These are phyloP conservation scores for Malassezia japonica DNA, from an alignment of 1,284 basidiomycete species.

Conservation along the genomic window DNA sequence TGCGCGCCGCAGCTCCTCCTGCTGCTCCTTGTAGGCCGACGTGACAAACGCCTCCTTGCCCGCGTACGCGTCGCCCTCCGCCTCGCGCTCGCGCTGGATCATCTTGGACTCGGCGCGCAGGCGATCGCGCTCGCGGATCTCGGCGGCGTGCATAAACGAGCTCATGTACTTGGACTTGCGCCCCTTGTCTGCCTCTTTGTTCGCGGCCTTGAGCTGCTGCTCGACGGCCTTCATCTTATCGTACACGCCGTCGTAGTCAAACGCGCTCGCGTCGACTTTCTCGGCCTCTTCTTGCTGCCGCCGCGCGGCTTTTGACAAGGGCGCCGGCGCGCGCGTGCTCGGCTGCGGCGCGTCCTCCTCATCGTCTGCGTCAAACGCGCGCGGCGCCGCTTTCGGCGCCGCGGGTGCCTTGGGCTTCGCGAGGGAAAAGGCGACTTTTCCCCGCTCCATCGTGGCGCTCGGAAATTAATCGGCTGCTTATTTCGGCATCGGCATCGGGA, in stretches of 20 bases:
- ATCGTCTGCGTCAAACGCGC: conserved; percentile 18
- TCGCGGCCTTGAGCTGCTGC: conserved; percentile 51
- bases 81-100: conserved; percentile 82
- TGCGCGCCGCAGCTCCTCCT: conserved; percentile 77
- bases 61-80: conserved; percentile 83
- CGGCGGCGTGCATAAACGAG: conserved; percentile 69
- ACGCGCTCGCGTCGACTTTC: conserved; percentile 71
- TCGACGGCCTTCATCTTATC: conserved; percentile 88
- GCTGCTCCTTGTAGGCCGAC: conserved; percentile 91
- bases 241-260: conserved; percentile 92
- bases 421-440: conserved; percentile 2
- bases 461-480: neutral
- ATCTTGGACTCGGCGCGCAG: conserved; percentile 94
- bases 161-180: conserved; percentile 84
- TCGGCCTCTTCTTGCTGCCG: conserved; percentile 55
- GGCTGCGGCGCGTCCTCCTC: conserved; percentile 22
- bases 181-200: conserved; percentile 59
- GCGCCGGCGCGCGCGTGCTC: conserved; percentile 13
- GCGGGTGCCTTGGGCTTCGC: neutral
- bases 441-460: neutral
- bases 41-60: conserved; percentile 97
- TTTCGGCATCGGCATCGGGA: neutral
- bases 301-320: conserved; percentile 24
- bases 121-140: conserved; percentile 75
- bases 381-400: neutral